These are phyloP conservation scores for Chlamydomonas sphaeroides DNA, from an alignment of 139 green algal species.

Conservation along the genomic window DNA sequence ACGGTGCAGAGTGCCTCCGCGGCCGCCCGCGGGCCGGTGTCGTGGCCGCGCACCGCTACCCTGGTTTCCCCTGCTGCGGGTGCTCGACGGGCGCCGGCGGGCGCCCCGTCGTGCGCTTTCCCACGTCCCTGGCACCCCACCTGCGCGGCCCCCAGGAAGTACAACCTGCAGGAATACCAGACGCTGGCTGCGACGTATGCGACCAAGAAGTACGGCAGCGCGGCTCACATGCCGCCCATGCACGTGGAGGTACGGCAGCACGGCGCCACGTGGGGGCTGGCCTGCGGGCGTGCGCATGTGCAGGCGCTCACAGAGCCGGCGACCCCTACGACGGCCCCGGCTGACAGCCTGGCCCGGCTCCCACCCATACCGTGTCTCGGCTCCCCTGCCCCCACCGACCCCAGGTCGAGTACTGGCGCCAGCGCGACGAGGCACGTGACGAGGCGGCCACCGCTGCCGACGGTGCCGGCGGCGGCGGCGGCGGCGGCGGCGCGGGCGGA, in stretches of 20 bases:
- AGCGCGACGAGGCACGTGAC: background rate
- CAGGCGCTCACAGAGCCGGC: too few relatives aligned
- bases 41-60: too few relatives aligned
- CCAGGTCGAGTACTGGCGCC: conserved; percentile 74
- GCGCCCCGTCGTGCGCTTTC: background rate
- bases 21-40: too few relatives aligned
- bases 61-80: too few relatives aligned
- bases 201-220: conserved; percentile 34
- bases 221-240: conserved; percentile 42
- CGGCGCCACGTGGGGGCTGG: background rate
- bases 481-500: background rate
- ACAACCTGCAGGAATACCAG: conserved; percentile 56
- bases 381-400: too few relatives aligned
- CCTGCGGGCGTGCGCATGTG: background rate
- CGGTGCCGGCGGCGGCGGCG: background rate
- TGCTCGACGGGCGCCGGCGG: too few relatives aligned
- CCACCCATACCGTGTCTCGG: too few relatives aligned
- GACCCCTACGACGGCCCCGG: too few relatives aligned
- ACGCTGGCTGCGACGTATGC: conserved; percentile 49
- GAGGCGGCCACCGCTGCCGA: background rate
- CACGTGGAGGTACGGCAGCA: conserved; percentile 51
- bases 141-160: conserved; percentile 29
- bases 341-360: too few relatives aligned
- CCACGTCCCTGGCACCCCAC: background rate
- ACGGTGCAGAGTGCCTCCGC: background rate